Percentiles rank a stretch among this genome's conserved stretches.
Conservation (phyloP, 768 basidiomycete genomes). For the Sarcomyxa edulis region DNA sequence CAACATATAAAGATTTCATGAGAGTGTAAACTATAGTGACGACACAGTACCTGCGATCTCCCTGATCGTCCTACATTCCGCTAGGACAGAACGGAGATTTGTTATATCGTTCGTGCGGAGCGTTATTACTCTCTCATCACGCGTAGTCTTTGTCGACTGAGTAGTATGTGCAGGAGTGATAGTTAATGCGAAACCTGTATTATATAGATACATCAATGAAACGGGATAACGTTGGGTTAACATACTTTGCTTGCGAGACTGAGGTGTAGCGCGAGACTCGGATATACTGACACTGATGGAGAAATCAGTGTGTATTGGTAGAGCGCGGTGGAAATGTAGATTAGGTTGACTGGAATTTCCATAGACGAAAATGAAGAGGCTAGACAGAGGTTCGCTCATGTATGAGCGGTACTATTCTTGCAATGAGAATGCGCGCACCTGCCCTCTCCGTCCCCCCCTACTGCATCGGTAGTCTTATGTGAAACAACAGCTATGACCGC, state of each 20-base stretch:
- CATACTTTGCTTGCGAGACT: slow-evolving; percentile 16
- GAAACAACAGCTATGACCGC: slow-evolving; percentile 50
- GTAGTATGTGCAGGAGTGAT: slow-evolving; percentile 46
- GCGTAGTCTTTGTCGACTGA: too few relatives aligned
- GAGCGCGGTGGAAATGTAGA: slow-evolving; percentile 41
- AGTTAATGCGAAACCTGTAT: slow-evolving; percentile 50
- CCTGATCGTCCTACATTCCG: slow-evolving; percentile 54
- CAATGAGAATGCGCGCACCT: too few relatives aligned
- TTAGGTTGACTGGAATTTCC: too few relatives aligned
- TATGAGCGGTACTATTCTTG: too few relatives aligned
- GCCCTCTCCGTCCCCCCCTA: slow-evolving; percentile 46
- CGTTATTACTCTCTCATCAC: slow-evolving; percentile 29
- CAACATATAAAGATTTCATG: too few relatives aligned
- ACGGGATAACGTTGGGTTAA: slow-evolving; percentile 35
- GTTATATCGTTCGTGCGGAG: slow-evolving; percentile 46
- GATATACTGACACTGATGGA: slow-evolving; percentile 50
- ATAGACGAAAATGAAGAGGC: slow-evolving; percentile 2
- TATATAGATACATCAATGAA: slow-evolving; percentile 12
- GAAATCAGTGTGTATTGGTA: slow-evolving; percentile 55
- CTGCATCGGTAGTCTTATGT: slow-evolving; percentile 30
- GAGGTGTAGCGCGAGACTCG: slow-evolving; percentile 30
- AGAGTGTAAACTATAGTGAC: background rate
- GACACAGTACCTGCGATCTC: slow-evolving; percentile 39
- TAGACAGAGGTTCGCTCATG: slow-evolving; percentile 5
- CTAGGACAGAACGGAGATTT: slow-evolving; percentile 38